Base-by-base conservation (phyloP, 306 rosid genomes). In the Vigna mungo region DNA sequence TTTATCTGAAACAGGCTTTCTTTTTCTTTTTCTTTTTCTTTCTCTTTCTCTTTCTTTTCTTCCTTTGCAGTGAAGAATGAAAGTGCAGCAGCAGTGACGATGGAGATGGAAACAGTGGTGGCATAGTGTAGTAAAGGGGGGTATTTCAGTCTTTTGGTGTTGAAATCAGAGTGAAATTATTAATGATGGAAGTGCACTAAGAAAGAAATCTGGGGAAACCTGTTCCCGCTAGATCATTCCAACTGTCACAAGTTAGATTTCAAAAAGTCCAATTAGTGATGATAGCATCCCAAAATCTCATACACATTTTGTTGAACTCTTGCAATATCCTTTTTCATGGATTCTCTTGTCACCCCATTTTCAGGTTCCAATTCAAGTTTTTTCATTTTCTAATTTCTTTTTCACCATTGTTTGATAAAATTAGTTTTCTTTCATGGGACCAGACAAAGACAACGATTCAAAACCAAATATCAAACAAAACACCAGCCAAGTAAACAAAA, bases 161-260 rank as follows among this genome's bases (percentile, higher is more conserved):
- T 2, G 27, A 25, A 25, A 25, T 25, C 1, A 5, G 34, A 30
- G 34, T 30, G 34, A 30, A 30, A 4, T 30, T 30, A 30, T 1
- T 30, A 25, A 30, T 30, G 1, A 30, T 3, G 34, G 34, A 30
- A 3, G 5, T 30, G 34, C 34, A 30, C 0, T 3, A 30, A 30
- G 34, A 30, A 30, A 2, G 27, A 25, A 25, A 25, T 25, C 27
- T 25, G 27, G 27, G 27, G 18, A 58, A 78, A 71, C 49, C 84
- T 64, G 76, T 74, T 80, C 80, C 84, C 84, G 76, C 84, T 21
- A 4, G 27, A 47, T 7, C 46, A 30, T 11, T 66, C 16, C 9
- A 9, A 74, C 71, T 54, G 80, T 74, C 48, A 74, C 64, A 80
- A 32, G 63, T 56, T 13, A 3, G 8, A 36, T 6, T 36, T 36